phyloP scores from a whole-genome alignment of 2,329 filamentous ascomycete species.

The Coniochaeta sp. region DNA sequence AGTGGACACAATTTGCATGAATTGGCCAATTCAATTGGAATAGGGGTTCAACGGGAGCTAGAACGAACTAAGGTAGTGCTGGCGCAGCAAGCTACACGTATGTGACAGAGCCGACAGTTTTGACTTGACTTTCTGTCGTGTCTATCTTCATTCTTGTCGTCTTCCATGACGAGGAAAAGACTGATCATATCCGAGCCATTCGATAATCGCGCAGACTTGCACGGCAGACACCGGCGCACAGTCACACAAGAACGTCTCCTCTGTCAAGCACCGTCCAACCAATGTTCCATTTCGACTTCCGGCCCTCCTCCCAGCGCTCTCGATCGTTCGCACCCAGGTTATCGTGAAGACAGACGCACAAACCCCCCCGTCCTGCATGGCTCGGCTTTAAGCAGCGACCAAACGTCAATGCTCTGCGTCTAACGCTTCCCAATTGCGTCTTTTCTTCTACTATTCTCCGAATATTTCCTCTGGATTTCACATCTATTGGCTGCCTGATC shows the following conservation, averaged over 20 bases:
- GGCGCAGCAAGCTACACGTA: neutral
- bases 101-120: neutral
- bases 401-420: conserved; percentile 1
- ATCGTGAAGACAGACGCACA: neutral
- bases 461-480: neutral
- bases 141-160: too few relatives aligned
- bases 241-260: neutral
- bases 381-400: neutral
- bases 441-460: neutral
- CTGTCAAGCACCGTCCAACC: neutral
- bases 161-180: neutral
- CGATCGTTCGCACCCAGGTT: neutral
- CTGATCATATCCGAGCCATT: neutral
- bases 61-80: neutral
- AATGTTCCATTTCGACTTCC: conserved; percentile 2
- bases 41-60: neutral
- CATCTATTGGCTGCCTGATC: neutral
- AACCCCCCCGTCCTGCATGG: neutral
- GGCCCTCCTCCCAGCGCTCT: conserved; percentile 1
- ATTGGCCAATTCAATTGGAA: neutral
- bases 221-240: neutral
- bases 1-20: neutral
- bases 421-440: neutral
- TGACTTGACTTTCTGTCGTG: too few relatives aligned
- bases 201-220: neutral